phyloP scores from a whole-genome alignment of 176 grass and related monocot species.

The Elaeis guineensis region DNA sequence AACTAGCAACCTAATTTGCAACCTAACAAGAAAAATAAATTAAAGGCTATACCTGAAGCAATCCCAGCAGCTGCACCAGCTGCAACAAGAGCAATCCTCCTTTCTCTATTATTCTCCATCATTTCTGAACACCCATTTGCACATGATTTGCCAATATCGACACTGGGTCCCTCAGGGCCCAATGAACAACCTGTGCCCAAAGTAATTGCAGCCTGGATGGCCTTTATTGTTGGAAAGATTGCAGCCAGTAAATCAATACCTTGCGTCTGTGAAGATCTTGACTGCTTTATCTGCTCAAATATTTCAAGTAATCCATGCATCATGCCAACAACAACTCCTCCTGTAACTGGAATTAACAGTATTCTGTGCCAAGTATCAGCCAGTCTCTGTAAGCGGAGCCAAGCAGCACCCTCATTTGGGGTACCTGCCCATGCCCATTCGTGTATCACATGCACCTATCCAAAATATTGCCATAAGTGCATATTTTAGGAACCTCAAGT shows the following conservation, averaged over 20 bases:
- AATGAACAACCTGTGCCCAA: constrained; percentile 89
- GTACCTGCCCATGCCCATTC: constrained; percentile 99
- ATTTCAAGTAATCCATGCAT: constrained; percentile 97
- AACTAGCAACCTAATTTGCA: too few species aligned
- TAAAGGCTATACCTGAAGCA: constrained; percentile 67
- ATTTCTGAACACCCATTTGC: constrained; percentile 98
- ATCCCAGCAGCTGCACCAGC: constrained; percentile 98
- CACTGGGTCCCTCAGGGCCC: constrained; percentile 90
- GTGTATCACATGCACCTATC: constrained; percentile 86
- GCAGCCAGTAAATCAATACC: constrained; percentile 66
- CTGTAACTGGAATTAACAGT: constrained; percentile 86
- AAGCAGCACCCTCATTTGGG: constrained; percentile 81
- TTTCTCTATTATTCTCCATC: constrained; percentile 98
- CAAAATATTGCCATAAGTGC: constrained; percentile 1
- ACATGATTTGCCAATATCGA: constrained; percentile 93
- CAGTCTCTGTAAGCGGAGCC: constrained; percentile 87
- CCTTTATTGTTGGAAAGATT: constrained; percentile 86
- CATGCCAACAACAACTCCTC: constrained; percentile 99
- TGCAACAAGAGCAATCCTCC: constrained; percentile 88
- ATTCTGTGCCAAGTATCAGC: constrained; percentile 96
- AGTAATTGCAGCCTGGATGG: constrained; percentile 86
- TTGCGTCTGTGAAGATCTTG: constrained; percentile 60
- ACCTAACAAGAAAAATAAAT: too few species aligned
- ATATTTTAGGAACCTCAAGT: too few species aligned
- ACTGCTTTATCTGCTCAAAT: constrained; percentile 89